Evolutionary conservation across 257 asterid species (phyloP), one percentile per base, ranked within the genome.

Genomic region (Lantana camara): DNA sequence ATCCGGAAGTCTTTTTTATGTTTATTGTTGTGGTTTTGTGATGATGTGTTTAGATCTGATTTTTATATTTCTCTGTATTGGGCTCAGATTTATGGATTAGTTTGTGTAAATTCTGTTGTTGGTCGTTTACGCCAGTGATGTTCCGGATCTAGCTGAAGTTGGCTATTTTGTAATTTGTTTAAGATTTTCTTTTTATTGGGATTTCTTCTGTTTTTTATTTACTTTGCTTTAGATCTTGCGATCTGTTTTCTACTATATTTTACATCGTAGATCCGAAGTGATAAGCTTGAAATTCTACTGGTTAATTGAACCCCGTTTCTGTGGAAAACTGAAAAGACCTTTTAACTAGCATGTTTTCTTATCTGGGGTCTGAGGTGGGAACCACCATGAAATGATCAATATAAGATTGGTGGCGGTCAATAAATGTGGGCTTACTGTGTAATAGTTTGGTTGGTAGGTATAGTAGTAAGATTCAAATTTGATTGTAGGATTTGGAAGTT

Each of bases 1-100:
- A 77, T 73, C 56, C 59, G 42, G 15, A 20, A 7, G 41, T 35
- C 1, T 3, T 19, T 15, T 21, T 35, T n/a, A n/a, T n/a, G n/a
- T n/a, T n/a, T n/a, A n/a, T n/a, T n/a, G n/a, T n/a, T n/a, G n/a
- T n/a, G n/a, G n/a, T n/a, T 34, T 47, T 49, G 42, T 52, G 5
- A 5, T 27, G 24, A 30, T 44, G 46, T 51, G 1, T 64, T 4
- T 63, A 21, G 32, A 70, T 66, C 76, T 58, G 66, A 32, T 34
- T 22, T n/a, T 0, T 35, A 0, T 17, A 11, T 10, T 3, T 47
- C 23, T 3, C 0, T 21, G 3, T 22, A 38, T 13, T 16, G 30
- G 29, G 17, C 16, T 4, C 40, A 32, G 37, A 23, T 14, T 54
- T 55, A 38, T 6, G 22, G 41, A 38, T 68, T 27, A 0, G 27